phyloP scores from a whole-genome alignment of 2,329 filamentous ascomycete species.

The Piedraia hortae region DNA sequence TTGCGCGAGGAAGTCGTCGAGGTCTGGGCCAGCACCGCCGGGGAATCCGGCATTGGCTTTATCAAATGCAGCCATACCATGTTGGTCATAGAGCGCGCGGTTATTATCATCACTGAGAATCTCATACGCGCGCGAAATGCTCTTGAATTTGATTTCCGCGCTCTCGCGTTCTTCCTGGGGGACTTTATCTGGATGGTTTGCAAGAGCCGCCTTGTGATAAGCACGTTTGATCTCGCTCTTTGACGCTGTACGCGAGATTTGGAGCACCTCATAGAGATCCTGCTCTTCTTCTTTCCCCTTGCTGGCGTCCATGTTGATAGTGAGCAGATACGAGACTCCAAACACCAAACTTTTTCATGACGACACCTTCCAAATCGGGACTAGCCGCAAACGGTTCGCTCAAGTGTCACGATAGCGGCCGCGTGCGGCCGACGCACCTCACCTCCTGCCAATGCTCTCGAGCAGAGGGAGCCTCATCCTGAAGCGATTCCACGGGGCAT shows the following conservation, averaged over 20 bases:
- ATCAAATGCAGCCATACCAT: constrained; percentile 92
- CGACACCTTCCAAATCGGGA: too few relatives aligned
- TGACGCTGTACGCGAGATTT: constrained; percentile 40
- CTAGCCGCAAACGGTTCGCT: too few relatives aligned
- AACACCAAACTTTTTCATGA: too few relatives aligned
- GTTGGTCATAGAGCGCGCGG: constrained; percentile 67
- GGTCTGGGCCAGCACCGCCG: constrained; percentile 41
- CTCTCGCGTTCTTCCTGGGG: constrained; percentile 57
- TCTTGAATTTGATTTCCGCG: constrained; percentile 80
- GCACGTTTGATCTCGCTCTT: constrained; percentile 79
- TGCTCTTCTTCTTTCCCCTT: constrained; percentile 19
- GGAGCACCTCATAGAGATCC: constrained; percentile 45
- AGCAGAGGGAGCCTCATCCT: too few relatives aligned
- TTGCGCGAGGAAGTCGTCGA: constrained; percentile 77
- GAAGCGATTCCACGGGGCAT: too few relatives aligned
- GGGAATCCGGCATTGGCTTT: constrained; percentile 33
- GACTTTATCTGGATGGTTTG: constrained; percentile 88
- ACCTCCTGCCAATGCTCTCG: too few relatives aligned
- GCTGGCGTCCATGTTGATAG: background rate
- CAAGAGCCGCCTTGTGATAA: constrained; percentile 65
- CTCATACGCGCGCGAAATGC: constrained; percentile 81
- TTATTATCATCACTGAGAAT: constrained; percentile 93
- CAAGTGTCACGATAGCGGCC: too few relatives aligned
- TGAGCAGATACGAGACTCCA: background rate
- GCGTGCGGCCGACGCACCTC: too few relatives aligned